Evolutionary conservation across 1,139 yeast genomes (phyloP).

Genomic region (Taiozyma onychis): DNA sequence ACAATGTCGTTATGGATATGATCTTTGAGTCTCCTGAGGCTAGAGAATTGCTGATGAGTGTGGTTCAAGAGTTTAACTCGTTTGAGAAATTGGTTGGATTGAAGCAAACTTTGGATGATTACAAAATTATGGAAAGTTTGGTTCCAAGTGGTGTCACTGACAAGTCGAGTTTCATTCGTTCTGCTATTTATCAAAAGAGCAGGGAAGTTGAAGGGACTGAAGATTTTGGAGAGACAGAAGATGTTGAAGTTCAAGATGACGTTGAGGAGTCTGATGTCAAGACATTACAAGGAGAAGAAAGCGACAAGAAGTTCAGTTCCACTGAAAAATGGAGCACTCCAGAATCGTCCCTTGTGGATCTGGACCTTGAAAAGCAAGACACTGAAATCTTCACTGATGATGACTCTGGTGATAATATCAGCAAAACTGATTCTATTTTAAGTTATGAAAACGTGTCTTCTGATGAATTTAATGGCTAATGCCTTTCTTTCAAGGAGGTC

Average conservation of each 20-base stretch:
- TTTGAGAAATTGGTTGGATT: neutral
- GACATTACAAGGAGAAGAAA: neutral
- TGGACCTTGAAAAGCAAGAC: neutral
- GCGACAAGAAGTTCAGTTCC: neutral
- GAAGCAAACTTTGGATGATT: neutral
- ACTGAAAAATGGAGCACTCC: neutral
- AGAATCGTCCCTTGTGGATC: neutral
- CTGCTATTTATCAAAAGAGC: neutral
- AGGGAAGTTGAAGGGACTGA: neutral
- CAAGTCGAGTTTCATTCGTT: neutral
- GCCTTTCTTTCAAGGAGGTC: neutral
- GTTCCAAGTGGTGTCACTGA: neutral
- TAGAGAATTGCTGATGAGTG: neutral
- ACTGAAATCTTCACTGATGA: neutral
- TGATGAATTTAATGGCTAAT: neutral
- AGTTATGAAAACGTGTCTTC: neutral
- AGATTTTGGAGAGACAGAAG: neutral
- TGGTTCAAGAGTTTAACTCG: neutral
- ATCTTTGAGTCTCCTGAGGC: neutral
- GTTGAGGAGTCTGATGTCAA: neutral
- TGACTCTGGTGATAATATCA: neutral
- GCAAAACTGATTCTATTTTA: neutral
- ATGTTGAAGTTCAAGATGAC: neutral
- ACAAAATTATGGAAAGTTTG: neutral
- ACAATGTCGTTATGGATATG: neutral